Evolutionary conservation across 1,284 basidiomycete genomes (phyloP).

Genomic region (Moesziomyces sp.): DNA sequence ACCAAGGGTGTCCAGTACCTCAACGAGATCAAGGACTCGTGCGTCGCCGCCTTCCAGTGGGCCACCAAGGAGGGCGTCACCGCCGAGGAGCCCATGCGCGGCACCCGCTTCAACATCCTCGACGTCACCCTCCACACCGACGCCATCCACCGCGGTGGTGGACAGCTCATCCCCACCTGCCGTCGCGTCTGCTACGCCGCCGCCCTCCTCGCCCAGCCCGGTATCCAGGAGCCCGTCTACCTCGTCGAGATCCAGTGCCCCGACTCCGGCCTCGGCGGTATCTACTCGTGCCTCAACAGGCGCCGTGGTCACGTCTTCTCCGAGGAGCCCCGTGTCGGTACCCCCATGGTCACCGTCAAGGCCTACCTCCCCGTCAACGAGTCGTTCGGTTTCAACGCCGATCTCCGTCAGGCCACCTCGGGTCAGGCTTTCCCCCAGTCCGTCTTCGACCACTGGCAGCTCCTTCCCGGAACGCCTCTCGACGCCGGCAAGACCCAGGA

Average conservation of each 20-base stretch:
- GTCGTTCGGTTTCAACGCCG: constrained; percentile 99
- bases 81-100: constrained; percentile 98
- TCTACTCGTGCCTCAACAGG: constrained; percentile 93
- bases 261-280: constrained; percentile 96
- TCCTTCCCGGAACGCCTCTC: constrained; percentile 75
- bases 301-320: constrained; percentile 98
- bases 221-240: constrained; percentile 97
- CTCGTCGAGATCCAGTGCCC: constrained; percentile 99
- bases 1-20: constrained; percentile 89
- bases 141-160: constrained; percentile 99
- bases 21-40: constrained; percentile 98
- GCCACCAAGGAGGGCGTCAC: constrained; percentile 87
- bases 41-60: constrained; percentile 99
- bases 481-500: constrained; percentile 88
- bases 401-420: constrained; percentile 88
- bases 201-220: constrained; percentile 87
- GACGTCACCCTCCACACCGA: constrained; percentile 98
- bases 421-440: constrained; percentile 98
- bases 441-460: constrained; percentile 80
- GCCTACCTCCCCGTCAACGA: constrained; percentile 96
- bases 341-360: constrained; percentile 99
- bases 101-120: constrained; percentile 93
- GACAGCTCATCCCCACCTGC: constrained; percentile 94
- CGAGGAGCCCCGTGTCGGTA: constrained; percentile 96
- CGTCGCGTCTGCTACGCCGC: constrained; percentile 98